Conservation (phyloP, 73 alveolate species). For the Paramecium bursaria region DNA sequence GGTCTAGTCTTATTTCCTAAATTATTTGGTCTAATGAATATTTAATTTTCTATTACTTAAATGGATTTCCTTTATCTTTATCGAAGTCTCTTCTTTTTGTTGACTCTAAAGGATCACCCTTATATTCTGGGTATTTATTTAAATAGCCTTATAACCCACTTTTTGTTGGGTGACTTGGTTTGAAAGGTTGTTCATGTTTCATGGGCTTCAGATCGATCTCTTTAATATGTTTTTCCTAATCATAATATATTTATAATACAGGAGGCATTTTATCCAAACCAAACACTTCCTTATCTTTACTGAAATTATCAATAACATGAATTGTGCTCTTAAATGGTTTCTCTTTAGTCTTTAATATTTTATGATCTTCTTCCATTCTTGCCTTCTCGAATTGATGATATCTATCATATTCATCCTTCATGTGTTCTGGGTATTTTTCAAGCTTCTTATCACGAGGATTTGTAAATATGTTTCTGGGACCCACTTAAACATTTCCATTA, state of each 20-base stretch:
- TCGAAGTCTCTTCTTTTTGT: background rate
- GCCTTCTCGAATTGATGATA: conserved; percentile 35
- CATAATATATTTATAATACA: background rate
- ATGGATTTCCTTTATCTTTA: background rate
- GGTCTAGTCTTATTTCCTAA: conserved; percentile 29
- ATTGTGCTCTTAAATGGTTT: conserved; percentile 24
- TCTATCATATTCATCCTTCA: conserved; percentile 31
- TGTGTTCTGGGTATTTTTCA: background rate
- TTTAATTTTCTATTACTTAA: background rate
- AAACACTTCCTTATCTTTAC: background rate
- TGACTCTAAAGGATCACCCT: conserved; percentile 4
- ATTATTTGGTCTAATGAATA: background rate
- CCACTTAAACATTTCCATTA: conserved; percentile 8
- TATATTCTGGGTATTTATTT: conserved; percentile 27
- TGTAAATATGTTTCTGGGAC: background rate
- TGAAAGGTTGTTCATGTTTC: background rate
- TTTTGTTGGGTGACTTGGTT: background rate
- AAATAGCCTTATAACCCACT: background rate
- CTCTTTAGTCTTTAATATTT: conserved; percentile 9
- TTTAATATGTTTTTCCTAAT: background rate
- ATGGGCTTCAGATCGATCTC: background rate
- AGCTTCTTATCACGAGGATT: conserved; percentile 17
- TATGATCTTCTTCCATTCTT: background rate
- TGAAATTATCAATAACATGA: background rate
- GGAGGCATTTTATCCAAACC: conserved; percentile 38